These are phyloP conservation scores for Panus rudis DNA, from an alignment of 768 basidiomycete genomes.

Conservation along the genomic window DNA sequence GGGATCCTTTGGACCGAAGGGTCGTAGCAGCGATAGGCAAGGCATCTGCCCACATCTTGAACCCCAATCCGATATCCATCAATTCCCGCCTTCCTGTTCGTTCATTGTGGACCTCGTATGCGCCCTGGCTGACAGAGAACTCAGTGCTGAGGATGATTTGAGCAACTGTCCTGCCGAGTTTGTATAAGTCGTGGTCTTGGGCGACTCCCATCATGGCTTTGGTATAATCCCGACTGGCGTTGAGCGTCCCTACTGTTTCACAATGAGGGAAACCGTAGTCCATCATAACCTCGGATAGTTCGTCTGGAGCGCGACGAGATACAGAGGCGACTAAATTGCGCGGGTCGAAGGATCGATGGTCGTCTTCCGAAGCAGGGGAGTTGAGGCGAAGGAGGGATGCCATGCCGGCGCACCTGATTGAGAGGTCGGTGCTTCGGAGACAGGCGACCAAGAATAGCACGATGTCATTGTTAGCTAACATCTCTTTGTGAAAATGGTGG, in stretches of 20 bases:
- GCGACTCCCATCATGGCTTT: constrained; percentile 45
- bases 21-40: constrained; percentile 54
- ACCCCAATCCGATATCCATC: constrained; percentile 47
- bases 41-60: constrained; percentile 51
- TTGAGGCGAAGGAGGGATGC: constrained; percentile 49
- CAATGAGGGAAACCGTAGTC: constrained; percentile 41
- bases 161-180: constrained; percentile 43
- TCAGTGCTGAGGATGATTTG: constrained; percentile 50
- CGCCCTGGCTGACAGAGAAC: constrained; percentile 54
- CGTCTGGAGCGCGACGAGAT: constrained; percentile 36
- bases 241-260: constrained; percentile 34
- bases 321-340: constrained; percentile 35
- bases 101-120: constrained; percentile 39
- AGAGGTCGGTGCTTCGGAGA: constrained; percentile 48
- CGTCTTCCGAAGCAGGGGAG: constrained; percentile 33
- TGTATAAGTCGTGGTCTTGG: constrained; percentile 41
- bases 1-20: constrained; percentile 36
- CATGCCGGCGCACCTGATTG: constrained; percentile 43
- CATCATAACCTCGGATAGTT: constrained; percentile 39
- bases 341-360: constrained; percentile 43
- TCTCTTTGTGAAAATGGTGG: constrained; percentile 37
- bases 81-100: constrained; percentile 34
- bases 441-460: constrained; percentile 49
- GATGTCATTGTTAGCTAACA: constrained; percentile 35
- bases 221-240: constrained; percentile 35